Evolutionary conservation across 768 basidiomycete genomes (phyloP).

Genomic region (Hygrocybe punicea): DNA sequence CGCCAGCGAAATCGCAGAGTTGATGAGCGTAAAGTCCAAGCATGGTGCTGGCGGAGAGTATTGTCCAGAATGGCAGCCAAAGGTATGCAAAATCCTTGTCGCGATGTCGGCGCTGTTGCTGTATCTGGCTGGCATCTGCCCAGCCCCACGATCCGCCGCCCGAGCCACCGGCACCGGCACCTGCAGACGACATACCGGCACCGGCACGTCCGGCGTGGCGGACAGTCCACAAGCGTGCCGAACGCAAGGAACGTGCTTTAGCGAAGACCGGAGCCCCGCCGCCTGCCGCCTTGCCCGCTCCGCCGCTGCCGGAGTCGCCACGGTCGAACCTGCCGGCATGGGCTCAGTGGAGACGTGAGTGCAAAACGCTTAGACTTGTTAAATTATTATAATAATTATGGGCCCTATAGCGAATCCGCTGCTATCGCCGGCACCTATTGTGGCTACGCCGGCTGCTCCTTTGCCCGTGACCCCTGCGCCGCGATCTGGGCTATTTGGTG

Average conservation of each 20-base stretch:
- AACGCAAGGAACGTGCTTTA: conserved; percentile 48
- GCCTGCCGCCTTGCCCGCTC: conserved; percentile 41
- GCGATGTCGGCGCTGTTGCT: background rate
- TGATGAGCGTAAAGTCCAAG: conserved; percentile 80
- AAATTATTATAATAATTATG: conserved; percentile 1
- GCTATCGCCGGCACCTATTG: conserved; percentile 47
- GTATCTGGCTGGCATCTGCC: conserved; percentile 4
- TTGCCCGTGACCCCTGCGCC: conserved; percentile 48
- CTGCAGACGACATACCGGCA: conserved; percentile 43
- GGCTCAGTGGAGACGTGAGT: conserved; percentile 82
- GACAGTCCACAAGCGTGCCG: conserved; percentile 61
- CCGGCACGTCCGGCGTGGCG: conserved; percentile 73
- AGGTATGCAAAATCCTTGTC: conserved; percentile 36
- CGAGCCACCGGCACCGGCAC: conserved; percentile 43
- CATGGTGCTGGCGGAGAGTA: conserved; percentile 79
- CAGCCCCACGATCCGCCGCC: conserved; percentile 38
- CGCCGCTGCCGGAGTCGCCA: conserved; percentile 44
- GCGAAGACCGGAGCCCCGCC: conserved; percentile 41
- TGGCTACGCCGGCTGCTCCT: conserved; percentile 27
- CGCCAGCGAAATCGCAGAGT: conserved; percentile 74
- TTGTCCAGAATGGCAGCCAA: conserved; percentile 67
- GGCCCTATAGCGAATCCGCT: conserved; percentile 57
- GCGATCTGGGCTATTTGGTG: conserved; percentile 67
- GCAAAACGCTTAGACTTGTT: background rate
- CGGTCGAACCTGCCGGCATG: conserved; percentile 66